These are phyloP conservation scores for Rhodomyrtus tomentosa DNA, from an alignment of 345 rosid species.

Conservation along the genomic window DNA sequence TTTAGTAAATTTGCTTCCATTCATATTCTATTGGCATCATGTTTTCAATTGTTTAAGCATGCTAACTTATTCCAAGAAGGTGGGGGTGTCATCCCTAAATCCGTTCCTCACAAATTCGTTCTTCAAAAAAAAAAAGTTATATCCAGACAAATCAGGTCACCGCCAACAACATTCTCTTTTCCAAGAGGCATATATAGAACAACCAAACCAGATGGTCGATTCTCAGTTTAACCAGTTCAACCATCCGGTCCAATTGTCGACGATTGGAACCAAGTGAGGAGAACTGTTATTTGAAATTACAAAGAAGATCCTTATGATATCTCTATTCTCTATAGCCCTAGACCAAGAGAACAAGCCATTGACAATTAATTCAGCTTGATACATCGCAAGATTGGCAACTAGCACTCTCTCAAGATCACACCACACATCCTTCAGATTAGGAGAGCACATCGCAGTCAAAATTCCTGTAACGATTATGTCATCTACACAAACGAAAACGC, in stretches of 20 bases:
- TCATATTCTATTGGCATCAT: not conserved
- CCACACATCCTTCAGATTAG: slow-evolving; percentile 78
- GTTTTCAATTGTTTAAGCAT: not conserved
- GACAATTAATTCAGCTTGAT: not conserved
- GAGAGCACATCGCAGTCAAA: slow-evolving; percentile 87
- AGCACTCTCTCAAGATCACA: slow-evolving; percentile 82
- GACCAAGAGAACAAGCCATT: not conserved
- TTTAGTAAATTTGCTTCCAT: not conserved
- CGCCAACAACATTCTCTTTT: not conserved
- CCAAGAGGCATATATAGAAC: not conserved
- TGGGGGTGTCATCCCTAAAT: not conserved
- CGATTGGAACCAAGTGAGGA: not conserved
- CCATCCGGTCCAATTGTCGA: not conserved
- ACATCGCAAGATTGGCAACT: slow-evolving; percentile 81
- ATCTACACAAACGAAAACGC: slow-evolving; percentile 26
- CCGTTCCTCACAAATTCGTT: not conserved
- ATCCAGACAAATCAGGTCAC: not conserved
- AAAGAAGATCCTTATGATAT: not conserved
- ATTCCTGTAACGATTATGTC: slow-evolving; percentile 76
- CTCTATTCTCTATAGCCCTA: not conserved
- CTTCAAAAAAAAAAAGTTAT: not conserved
- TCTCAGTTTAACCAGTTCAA: too few relatives aligned
- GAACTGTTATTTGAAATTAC: not conserved
- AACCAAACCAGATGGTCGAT: not conserved
- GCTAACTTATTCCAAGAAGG: not conserved